Conservation (phyloP, 495 filamentous ascomycete genomes). For the Penicillium diatomitis region DNA sequence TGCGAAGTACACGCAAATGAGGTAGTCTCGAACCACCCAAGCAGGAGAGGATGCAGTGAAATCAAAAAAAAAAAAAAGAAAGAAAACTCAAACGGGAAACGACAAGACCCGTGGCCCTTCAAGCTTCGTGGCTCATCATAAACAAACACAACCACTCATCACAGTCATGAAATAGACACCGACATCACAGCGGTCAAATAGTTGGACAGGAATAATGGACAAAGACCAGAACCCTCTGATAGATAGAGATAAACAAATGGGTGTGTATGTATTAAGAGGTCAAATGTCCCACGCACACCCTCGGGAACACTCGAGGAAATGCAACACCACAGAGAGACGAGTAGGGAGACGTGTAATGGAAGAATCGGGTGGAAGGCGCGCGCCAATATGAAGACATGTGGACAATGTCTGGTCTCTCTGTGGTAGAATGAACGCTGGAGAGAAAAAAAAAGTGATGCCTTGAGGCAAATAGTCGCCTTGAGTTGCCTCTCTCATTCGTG, state of each 20-base stretch:
- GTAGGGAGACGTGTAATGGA: background rate
- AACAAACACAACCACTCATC: slow-evolving; percentile 17
- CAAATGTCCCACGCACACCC: too few species aligned
- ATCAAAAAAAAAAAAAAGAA: background rate
- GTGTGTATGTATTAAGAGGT: background rate
- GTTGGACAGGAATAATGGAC: background rate
- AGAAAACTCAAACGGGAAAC: background rate
- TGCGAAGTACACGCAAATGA: too few species aligned
- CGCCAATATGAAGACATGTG: too few species aligned
- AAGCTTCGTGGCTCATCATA: slow-evolving; percentile 2
- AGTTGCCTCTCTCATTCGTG: too few species aligned
- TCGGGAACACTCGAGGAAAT: background rate
- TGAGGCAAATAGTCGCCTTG: too few species aligned
- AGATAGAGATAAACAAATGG: slow-evolving; percentile 16
- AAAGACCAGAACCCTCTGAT: slow-evolving; percentile 7
- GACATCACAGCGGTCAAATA: slow-evolving; percentile 14
- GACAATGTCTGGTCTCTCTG: background rate
- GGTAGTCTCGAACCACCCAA: background rate
- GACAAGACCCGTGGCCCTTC: slow-evolving; percentile 4
- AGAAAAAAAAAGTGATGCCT: background rate
- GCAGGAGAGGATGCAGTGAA: slow-evolving; percentile 1
- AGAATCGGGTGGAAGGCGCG: too few species aligned
- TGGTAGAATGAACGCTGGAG: background rate
- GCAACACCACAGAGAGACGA: background rate
- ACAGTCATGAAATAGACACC: slow-evolving; percentile 13